Conservation (phyloP, 1,139 yeast species). For the Hyphopichia burtonii region DNA sequence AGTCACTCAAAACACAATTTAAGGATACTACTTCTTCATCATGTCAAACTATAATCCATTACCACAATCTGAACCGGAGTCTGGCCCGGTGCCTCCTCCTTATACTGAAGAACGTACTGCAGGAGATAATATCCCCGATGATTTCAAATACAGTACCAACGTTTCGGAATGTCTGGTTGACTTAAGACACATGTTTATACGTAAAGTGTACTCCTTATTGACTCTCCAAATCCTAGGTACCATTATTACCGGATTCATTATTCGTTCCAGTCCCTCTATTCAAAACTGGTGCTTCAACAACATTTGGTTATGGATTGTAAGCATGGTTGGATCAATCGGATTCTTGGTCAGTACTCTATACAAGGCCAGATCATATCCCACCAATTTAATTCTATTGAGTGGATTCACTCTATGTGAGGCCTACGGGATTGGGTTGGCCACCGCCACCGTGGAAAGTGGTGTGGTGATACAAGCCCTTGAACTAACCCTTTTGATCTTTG, state of each 20-base stretch:
- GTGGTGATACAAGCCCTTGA: conserved; percentile 71
- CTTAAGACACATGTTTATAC: conserved; percentile 70
- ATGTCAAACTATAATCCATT: conserved; percentile 1
- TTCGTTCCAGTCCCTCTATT: conserved; percentile 47
- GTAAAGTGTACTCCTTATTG: conserved; percentile 76
- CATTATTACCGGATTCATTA: conserved; percentile 55
- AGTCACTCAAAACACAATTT: too few species aligned
- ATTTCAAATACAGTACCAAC: conserved; percentile 77
- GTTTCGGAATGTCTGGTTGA: conserved; percentile 79
- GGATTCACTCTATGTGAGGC: conserved; percentile 76
- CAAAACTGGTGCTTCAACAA: conserved; percentile 60
- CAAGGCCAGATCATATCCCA: conserved; percentile 65
- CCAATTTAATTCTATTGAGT: conserved; percentile 53
- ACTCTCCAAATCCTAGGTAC: conserved; percentile 65
- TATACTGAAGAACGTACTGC: conserved; percentile 23
- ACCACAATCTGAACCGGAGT: conserved; percentile 2
- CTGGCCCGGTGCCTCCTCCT: conserved; percentile 23
- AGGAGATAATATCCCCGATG: conserved; percentile 62
- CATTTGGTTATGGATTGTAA: conserved; percentile 59
- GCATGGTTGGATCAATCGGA: conserved; percentile 60
- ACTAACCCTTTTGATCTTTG: conserved; percentile 66
- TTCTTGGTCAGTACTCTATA: conserved; percentile 58
- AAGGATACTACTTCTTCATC: not conserved
- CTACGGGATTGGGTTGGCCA: conserved; percentile 66
- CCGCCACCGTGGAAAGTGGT: conserved; percentile 62